A percentile compares a stretch with the other conserved stretches of the same genome.
These are phyloP conservation scores for Sporothrix pallida DNA, from an alignment of 2,329 filamentous ascomycete species.

Conservation along the genomic window DNA sequence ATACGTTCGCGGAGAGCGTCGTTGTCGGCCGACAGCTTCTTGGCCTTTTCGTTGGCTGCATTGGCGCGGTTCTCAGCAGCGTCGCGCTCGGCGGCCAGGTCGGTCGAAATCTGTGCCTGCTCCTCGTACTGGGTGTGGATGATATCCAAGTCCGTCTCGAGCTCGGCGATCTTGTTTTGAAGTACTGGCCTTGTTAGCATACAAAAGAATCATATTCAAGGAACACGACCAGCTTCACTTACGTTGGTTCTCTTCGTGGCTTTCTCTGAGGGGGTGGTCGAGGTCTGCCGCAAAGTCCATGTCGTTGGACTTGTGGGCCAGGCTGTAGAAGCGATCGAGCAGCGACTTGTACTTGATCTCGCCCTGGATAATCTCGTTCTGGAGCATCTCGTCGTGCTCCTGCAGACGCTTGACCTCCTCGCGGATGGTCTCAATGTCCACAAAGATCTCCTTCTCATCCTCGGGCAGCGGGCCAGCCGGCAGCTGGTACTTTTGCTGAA, in stretches of 20 bases:
- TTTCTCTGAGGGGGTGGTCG: constrained; percentile 32
- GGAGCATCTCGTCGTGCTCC: constrained; percentile 41
- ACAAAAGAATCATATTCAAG: background rate
- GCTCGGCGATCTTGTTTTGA: constrained; percentile 34
- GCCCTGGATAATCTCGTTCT: constrained; percentile 38
- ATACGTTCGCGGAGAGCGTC: constrained; percentile 32
- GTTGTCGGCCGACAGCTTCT: constrained; percentile 32
- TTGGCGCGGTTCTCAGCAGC: constrained; percentile 29
- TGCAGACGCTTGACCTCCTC: constrained; percentile 42
- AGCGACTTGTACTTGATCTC: constrained; percentile 38
- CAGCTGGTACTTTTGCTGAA: constrained; percentile 33
- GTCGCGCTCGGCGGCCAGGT: constrained; percentile 33
- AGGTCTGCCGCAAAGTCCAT: constrained; percentile 28
- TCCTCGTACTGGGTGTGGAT: constrained; percentile 34
- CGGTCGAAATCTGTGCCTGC: constrained; percentile 19
- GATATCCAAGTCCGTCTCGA: constrained; percentile 35
- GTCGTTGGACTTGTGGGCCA: constrained; percentile 32
- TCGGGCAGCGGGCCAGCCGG: constrained; percentile 34
- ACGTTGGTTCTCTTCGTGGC: constrained; percentile 35
- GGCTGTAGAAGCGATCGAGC: constrained; percentile 36
- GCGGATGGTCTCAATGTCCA: constrained; percentile 47
- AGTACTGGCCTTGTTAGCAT: constrained; percentile 23
- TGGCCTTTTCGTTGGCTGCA: constrained; percentile 26
- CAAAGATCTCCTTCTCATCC: constrained; percentile 40
- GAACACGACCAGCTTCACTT: background rate